These are phyloP conservation scores for Trapa bicornis DNA, from an alignment of 345 rosid genomes.

Conservation along the genomic window DNA sequence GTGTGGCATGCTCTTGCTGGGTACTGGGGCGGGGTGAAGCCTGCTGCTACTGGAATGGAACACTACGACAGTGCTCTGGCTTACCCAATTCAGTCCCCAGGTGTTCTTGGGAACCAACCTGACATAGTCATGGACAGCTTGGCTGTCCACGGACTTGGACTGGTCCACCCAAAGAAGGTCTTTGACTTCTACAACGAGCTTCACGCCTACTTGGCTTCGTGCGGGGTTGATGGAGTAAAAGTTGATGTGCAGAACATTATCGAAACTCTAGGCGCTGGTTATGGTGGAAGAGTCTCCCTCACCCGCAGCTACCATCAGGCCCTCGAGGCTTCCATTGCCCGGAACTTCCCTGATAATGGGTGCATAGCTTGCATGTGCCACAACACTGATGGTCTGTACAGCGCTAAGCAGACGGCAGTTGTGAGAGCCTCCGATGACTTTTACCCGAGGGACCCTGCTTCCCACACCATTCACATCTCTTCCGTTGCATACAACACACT, in stretches of 20 bases:
- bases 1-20: conserved; percentile 98
- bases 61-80: conserved; percentile 82
- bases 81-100: conserved; percentile 81
- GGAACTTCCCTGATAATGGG: conserved; percentile 79
- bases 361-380: conserved; percentile 98
- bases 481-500: conserved; percentile 84
- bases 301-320: conserved; percentile 82
- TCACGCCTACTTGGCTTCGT: conserved; percentile 81
- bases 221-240: conserved; percentile 95
- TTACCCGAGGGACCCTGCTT: conserved; percentile 88
- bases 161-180: conserved; percentile 86
- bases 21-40: conserved; percentile 98
- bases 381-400: conserved; percentile 83
- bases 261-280: conserved; percentile 92
- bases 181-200: conserved; percentile 95
- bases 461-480: conserved; percentile 90
- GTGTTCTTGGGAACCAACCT: conserved; percentile 85
- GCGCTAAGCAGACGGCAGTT: conserved; percentile 86
- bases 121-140: conserved; percentile 90
- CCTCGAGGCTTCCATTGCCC: conserved; percentile 74
- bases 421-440: conserved; percentile 95
- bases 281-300: conserved; percentile 89
- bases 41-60: conserved; percentile 89
- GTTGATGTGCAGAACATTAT: conserved; percentile 93
- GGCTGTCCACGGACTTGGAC: conserved; percentile 77